These are phyloP conservation scores for Aspergillus saccharolyticus DNA, from an alignment of 495 filamentous ascomycete species.

Conservation along the genomic window DNA sequence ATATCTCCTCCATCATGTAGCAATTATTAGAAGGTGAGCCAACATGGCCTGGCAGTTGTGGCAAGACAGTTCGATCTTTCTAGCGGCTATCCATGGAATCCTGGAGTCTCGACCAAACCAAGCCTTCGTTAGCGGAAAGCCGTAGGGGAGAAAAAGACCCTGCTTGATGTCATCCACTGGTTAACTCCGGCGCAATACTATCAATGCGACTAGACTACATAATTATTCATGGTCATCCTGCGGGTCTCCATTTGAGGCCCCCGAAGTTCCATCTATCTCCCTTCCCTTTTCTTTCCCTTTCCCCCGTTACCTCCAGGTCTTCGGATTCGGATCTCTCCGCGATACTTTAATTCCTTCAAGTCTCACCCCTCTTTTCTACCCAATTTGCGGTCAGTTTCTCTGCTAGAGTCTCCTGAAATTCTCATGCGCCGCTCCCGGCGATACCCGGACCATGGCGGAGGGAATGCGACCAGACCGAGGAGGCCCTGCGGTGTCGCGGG, in stretches of 20 bases:
- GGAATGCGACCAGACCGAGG: constrained; percentile 21
- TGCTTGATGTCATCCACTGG: constrained; percentile 28
- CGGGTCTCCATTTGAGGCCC: constrained; percentile 20
- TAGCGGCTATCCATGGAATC: neutral
- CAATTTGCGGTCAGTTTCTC: neutral
- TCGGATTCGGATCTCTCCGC: neutral
- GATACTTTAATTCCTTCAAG: neutral
- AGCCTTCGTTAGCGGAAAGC: neutral
- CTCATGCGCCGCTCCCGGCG: constrained; percentile 19
- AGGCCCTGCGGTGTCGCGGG: constrained; percentile 18
- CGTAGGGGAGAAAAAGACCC: neutral
- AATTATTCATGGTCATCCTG: neutral
- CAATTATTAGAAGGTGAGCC: too few species aligned
- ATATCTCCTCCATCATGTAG: too few species aligned
- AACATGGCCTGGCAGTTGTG: neutral
- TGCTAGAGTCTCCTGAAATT: neutral
- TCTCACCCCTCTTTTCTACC: neutral
- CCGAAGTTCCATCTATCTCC: constrained; percentile 9
- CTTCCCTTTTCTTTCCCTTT: constrained; percentile 1
- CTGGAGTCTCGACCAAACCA: neutral
- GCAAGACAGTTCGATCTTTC: neutral
- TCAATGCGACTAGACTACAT: too few species aligned
- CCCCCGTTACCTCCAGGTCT: neutral
- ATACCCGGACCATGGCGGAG: constrained; percentile 26
- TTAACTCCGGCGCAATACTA: neutral